Base-by-base conservation (phyloP, 495 filamentous ascomycete genomes). In the Patellaria atrata region DNA sequence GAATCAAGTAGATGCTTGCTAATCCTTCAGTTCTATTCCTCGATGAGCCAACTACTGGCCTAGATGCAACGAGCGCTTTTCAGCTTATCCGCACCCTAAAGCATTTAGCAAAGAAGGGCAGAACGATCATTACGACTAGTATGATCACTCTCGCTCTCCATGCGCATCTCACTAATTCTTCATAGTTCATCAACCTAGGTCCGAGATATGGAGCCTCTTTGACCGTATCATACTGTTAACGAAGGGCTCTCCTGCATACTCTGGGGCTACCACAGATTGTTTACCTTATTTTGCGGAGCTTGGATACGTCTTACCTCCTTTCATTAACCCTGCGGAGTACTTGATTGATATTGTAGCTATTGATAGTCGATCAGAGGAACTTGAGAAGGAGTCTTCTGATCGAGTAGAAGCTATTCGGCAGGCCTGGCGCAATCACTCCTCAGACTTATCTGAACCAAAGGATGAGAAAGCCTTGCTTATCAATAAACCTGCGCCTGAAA, bases 11-110 rank as follows among this genome's bases (percentile, higher is more conserved):
- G 46, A 27, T 50, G 24, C 58, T 84, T 20, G 67, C 77, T 1
- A 84, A 82, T 44, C 78, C 79, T 2, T 80, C 73, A 10, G 68
- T 83, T 5, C 46, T 84, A 6, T 83, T 82, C 45, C 62, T 79
- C 10, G 79, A 84, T 35, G 79, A 84, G 43, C 77, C 79, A 1
- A 84, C 79, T 0, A 82, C 79, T 13, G 78, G 77, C 0, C 57
- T 82, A 8, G 78, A 83, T 56, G 74, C 78, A 5, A 77, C 76
- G 9, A 78, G 70, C 41, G 79, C 79, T n/a, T 82, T 68, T 41
- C 75, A 82, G 39, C 62, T 84, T 4, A 63, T 82, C 1, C 57
- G 67, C 21, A 82, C 77, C 1, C 49, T 84, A 14, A 82, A 82
- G 48, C 50, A 53, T 22, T 58, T 83, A 0, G 73, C 76, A 4